Base-by-base conservation (phyloP, 2,329 filamentous ascomycete genomes). In the Hymenoscyphus infarciens region DNA sequence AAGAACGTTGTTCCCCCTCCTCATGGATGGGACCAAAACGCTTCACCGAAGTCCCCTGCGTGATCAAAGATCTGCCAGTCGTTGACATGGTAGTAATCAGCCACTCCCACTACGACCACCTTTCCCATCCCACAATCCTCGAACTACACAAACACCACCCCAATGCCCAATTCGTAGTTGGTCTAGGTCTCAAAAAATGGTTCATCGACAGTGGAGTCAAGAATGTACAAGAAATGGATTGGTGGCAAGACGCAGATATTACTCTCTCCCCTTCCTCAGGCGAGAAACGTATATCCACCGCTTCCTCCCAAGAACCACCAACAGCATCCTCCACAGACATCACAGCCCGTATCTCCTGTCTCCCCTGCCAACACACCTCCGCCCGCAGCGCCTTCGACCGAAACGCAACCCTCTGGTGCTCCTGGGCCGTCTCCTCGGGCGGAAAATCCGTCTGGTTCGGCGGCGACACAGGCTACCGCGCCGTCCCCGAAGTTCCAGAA, bases 391-490 rank as follows among this genome's bases (percentile, higher is more conserved):
- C 81, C 0, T 87, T 87, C 63, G 67, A 97, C 76, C 85, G 84
- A 65, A 83, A 85, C 67, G 83, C 82, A 54, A 96, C 93, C 0
- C 83, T 97, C 6, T 97, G 93, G 93, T 86, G 88, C 49, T 92
- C 89, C 13, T 97, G 92, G 92, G 87, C 84, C 59, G 82, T 97
- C 22, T 80, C 82, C 42, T 90, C 88, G 0, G 88, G 86, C 4
- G 85, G 83, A 38, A 88, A 87, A 70, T 92, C 88, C n/a, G 84
- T 96, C 52, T 97, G 87, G 80, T 97, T 97, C 74, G 92, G 78
- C 67, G 91, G 91, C 65, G 94, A 97, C 77, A 97, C 93, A 1
- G 93, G 92, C 56, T 97, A 97, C 77, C 86, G 93, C 66, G 77
- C 84, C 5, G 90, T 97, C 1, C 87, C 89, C 5, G 77, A 82